Percentiles rank a stretch among this genome's conserved stretches.
Evolutionary conservation across 2,329 filamentous ascomycete species (phyloP).

Genomic region (Phoma sp.): DNA sequence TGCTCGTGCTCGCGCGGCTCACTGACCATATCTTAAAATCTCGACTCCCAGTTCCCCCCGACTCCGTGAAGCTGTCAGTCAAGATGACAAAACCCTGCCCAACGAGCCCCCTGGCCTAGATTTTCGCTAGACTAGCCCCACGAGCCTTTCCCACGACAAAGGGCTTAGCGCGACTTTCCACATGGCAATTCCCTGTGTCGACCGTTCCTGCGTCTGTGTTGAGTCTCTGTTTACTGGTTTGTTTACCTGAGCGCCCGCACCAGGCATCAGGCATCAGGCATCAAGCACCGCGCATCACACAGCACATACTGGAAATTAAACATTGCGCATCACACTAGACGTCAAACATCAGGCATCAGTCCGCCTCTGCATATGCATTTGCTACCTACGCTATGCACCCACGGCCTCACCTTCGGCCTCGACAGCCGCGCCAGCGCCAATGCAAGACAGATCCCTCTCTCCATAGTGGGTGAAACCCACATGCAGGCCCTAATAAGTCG

Average conservation of each 20-base stretch:
- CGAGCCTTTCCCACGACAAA: background rate
- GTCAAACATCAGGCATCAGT: too few species aligned
- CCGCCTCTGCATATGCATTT: too few species aligned
- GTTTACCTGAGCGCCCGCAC: background rate
- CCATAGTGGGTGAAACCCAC: background rate
- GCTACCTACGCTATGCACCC: background rate
- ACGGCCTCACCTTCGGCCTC: background rate
- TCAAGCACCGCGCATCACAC: too few species aligned
- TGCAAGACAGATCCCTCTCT: too few species aligned
- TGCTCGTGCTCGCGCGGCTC: conserved; percentile 18
- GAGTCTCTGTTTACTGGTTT: background rate
- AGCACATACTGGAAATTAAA: too few species aligned
- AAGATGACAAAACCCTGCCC: background rate
- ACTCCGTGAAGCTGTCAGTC: background rate
- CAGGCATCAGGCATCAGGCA: too few species aligned
- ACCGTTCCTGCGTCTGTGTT: conserved; percentile 1
- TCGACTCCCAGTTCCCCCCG: background rate
- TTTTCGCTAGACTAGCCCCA: background rate
- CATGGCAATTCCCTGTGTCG: conserved; percentile 14
- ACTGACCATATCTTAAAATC: conserved; percentile 36
- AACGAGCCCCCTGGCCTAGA: conserved; percentile 13
- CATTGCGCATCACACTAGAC: too few species aligned
- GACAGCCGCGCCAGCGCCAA: background rate
- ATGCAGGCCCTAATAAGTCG: background rate
- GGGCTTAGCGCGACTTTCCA: background rate